phyloP scores from a whole-genome alignment of 2,329 filamentous ascomycete genomes.

The Orbilia javanica region DNA sequence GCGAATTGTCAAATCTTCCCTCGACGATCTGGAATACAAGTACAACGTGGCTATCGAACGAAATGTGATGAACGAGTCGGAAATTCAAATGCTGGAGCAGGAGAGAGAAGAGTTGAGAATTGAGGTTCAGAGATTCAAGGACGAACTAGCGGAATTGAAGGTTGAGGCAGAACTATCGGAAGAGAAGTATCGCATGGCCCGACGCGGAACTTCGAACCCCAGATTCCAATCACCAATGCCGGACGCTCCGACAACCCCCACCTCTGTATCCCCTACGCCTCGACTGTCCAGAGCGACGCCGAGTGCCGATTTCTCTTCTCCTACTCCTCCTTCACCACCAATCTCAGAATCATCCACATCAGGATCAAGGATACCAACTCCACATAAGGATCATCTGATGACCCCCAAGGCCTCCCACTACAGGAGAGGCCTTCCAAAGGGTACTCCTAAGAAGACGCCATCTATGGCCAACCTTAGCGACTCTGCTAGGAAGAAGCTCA shows the following conservation, averaged over 20 bases:
- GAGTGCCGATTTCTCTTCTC: slow-evolving; percentile 73
- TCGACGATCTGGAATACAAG: slow-evolving; percentile 97
- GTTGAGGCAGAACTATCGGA: slow-evolving; percentile 94
- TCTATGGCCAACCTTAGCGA: slow-evolving; percentile 46
- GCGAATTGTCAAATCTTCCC: slow-evolving; percentile 91
- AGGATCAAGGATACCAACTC: slow-evolving; percentile 70
- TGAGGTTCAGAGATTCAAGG: slow-evolving; percentile 86
- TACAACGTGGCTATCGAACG: slow-evolving; percentile 95
- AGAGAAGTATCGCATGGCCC: slow-evolving; percentile 76
- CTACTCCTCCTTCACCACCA: slow-evolving; percentile 91
- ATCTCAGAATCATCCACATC: slow-evolving; percentile 85
- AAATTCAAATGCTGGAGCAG: slow-evolving; percentile 89
- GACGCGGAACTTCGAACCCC: slow-evolving; percentile 60
- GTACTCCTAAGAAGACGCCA: slow-evolving; percentile 37
- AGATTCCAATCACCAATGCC: slow-evolving; percentile 77
- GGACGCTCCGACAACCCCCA: slow-evolving; percentile 82
- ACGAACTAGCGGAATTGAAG: slow-evolving; percentile 91
- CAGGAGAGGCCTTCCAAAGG: slow-evolving; percentile 64
- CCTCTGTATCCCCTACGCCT: slow-evolving; percentile 86
- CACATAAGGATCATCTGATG: slow-evolving; percentile 67
- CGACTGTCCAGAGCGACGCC: slow-evolving; percentile 69
- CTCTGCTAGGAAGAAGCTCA: slow-evolving; percentile 36
- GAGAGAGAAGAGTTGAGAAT: slow-evolving; percentile 91
- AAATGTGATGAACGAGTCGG: slow-evolving; percentile 92
- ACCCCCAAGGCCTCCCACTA: slow-evolving; percentile 70